A percentile compares a stretch with the other conserved stretches of the same genome.
phyloP scores from a whole-genome alignment of 257 asterid species.

The Mitragyna speciosa region DNA sequence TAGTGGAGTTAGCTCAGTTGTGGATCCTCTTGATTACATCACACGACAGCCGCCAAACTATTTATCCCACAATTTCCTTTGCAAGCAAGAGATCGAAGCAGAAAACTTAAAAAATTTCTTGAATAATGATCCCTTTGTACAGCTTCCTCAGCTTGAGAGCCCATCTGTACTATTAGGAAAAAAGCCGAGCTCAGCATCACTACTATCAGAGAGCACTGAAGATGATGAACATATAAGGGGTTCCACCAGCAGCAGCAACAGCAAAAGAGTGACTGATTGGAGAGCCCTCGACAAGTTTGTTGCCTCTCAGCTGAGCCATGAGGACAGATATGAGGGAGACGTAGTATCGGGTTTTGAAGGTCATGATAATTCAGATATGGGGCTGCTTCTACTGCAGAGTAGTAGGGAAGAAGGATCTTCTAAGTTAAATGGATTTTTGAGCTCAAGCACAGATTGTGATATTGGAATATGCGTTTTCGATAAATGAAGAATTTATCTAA shows the following conservation, averaged over 20 bases:
- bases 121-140: constrained; percentile 37
- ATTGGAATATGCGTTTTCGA: constrained; percentile 61
- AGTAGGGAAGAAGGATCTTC: constrained; percentile 41
- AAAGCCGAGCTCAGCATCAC: constrained; percentile 24
- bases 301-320: constrained; percentile 72
- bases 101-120: constrained; percentile 31
- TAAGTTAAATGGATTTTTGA: constrained; percentile 42
- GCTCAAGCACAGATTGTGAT: constrained; percentile 47
- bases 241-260: constrained; percentile 12
- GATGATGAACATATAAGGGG: constrained; percentile 20
- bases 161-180: constrained; percentile 41
- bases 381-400: constrained; percentile 42
- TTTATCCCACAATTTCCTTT: constrained; percentile 30
- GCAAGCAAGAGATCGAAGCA: constrained; percentile 51
- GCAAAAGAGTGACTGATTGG: constrained; percentile 58
- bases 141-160: constrained; percentile 60
- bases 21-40: constrained; percentile 36
- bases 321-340: constrained; percentile 17
- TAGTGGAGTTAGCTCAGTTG: constrained; percentile 22
- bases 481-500: constrained; percentile 17
- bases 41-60: constrained; percentile 31
- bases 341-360: constrained; percentile 28
- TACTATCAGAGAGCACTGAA: constrained; percentile 13
- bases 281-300: constrained; percentile 73
- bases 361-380: constrained; percentile 38